Base-by-base conservation (phyloP, 345 rosid species). In the Populus alba region DNA sequence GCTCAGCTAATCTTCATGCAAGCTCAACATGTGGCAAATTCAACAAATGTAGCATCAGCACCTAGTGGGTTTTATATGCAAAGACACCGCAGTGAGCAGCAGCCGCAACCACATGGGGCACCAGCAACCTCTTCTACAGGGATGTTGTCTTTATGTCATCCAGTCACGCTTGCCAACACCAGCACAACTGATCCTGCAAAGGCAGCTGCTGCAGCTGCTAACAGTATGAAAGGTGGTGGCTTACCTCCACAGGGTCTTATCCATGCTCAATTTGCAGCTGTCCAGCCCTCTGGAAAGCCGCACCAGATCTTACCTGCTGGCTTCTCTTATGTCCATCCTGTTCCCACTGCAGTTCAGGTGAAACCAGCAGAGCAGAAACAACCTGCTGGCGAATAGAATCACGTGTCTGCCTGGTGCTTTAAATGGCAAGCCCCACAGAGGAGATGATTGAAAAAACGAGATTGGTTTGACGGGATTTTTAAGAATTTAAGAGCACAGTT, bases 291-390 rank as follows among this genome's bases (percentile, higher is more conserved):
- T 7, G 97, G 92, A 74, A 88, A 91, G 78, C 72, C 80, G 8
- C 94, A 92, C 82, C 96, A 90, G 82, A 77, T 84, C 5, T 81
- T 76, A 12, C 89, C 90, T 72, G 82, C 92, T 45, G 94, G 97
- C n/a, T 92, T 88, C 83, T 41, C 92, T 3, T 84, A 90, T 57
- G 87, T 85, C 6, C 93, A 91, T 45, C 70, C 92, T 41, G 90
- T 87, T 66, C 88, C 91, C 3, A 69, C 82, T 31, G 88, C 85
- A 3, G 96, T 87, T 74, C 99, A 89, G 87, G 94, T 88, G 75
- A 96, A 94, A 80, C 91, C 93, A 8, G 88, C 94, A 20, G 97
- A 96, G 81, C 94, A 94, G 83, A 94, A 92, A 71, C 97, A 92
- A 76, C 95, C 92, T 41, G 91, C 92, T 27, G 98, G 95, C 81